A percentile compares a stretch with the other conserved stretches of the same genome.
Evolutionary conservation across 2,329 filamentous ascomycete genomes (phyloP).

Genomic region (Calonectria montana): DNA sequence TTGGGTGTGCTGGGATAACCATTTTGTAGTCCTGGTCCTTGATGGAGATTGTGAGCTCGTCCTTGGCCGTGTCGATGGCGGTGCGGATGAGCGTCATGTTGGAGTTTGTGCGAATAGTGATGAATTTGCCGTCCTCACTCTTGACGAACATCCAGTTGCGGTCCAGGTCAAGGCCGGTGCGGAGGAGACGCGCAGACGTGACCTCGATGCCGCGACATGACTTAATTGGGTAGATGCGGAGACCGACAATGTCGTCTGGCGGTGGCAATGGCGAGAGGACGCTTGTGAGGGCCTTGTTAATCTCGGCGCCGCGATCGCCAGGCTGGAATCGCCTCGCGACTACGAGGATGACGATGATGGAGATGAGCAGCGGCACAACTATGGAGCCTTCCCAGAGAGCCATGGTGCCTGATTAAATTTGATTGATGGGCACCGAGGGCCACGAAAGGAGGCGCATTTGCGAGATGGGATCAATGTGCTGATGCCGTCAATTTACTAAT

Average conservation of each 20-base stretch:
- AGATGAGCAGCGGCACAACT: background rate
- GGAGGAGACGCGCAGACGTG: constrained; percentile 60
- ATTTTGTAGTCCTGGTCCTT: constrained; percentile 52
- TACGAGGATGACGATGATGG: background rate
- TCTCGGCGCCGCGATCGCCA: background rate
- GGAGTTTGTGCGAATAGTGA: constrained; percentile 71
- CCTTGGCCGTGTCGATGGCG: constrained; percentile 46
- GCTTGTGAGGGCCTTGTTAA: constrained; percentile 1
- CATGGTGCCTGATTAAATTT: background rate
- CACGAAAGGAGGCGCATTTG: background rate
- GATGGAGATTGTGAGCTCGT: constrained; percentile 61
- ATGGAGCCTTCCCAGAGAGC: background rate
- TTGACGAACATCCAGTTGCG: constrained; percentile 75
- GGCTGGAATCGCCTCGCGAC: background rate
- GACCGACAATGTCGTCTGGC: constrained; percentile 41
- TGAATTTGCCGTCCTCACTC: constrained; percentile 62
- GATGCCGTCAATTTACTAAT: background rate
- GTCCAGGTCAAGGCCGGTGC: constrained; percentile 70
- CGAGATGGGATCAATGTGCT: background rate
- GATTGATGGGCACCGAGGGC: background rate
- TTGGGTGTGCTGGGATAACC: constrained; percentile 66
- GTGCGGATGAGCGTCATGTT: constrained; percentile 69
- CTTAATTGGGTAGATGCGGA: constrained; percentile 74
- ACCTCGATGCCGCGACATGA: constrained; percentile 73
- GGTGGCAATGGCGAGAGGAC: constrained; percentile 10